Evolutionary conservation across 768 basidiomycete genomes (phyloP).

Genomic region (Bullera alba): DNA sequence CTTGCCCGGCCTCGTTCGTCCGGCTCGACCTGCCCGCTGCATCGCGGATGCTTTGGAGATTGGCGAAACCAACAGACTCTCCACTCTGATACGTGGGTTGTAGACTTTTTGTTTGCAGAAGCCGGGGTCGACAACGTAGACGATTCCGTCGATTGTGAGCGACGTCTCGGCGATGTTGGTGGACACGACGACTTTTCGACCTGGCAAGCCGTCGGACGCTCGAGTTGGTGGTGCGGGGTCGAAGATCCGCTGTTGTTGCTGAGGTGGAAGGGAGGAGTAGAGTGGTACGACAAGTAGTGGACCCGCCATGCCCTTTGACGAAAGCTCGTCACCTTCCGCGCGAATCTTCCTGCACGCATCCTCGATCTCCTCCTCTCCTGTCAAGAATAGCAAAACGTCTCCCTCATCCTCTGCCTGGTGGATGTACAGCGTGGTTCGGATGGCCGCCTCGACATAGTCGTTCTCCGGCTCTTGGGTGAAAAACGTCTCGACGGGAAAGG

Average conservation of each 20-base stretch:
- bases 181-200: constrained; percentile 87
- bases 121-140: constrained; percentile 97
- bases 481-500: constrained; percentile 72
- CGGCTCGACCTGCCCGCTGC: constrained; percentile 92
- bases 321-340: constrained; percentile 77
- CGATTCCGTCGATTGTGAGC: constrained; percentile 94
- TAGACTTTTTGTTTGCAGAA: constrained; percentile 98
- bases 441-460: constrained; percentile 95
- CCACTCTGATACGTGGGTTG: constrained; percentile 93
- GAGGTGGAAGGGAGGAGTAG: constrained; percentile 88
- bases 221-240: constrained; percentile 70
- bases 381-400: constrained; percentile 88
- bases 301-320: constrained; percentile 58
- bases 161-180: constrained; percentile 99
- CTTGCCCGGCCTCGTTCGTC: constrained; percentile 91
- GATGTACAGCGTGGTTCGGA: constrained; percentile 92
- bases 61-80: constrained; percentile 83
- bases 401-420: constrained; percentile 91
- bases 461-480: constrained; percentile 65
- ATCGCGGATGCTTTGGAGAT: constrained; percentile 96
- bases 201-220: constrained; percentile 63
- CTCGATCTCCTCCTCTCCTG: constrained; percentile 97
- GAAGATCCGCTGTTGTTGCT: constrained; percentile 94
- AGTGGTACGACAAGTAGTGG: constrained; percentile 84
- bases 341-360: constrained; percentile 91